phyloP scores from a whole-genome alignment of 164 flowering plant genomes.

The Vitis cinerea region DNA sequence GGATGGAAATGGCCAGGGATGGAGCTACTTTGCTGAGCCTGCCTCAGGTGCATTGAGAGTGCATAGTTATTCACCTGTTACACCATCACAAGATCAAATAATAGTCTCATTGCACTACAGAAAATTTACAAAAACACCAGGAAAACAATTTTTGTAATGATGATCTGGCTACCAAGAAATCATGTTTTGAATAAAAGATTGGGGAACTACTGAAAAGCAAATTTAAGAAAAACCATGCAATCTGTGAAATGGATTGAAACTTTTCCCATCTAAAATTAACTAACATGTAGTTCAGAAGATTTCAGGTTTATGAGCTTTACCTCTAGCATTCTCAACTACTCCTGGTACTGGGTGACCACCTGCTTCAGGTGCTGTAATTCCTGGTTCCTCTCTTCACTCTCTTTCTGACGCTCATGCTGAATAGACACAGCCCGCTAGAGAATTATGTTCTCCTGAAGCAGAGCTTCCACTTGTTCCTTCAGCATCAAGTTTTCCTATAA shows the following conservation, averaged over 20 bases:
- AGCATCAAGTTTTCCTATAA: conserved; percentile 58
- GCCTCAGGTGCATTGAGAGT: conserved; percentile 45
- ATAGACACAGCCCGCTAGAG: conserved; percentile 81
- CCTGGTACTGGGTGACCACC: conserved; percentile 74
- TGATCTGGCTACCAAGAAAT: too few relatives aligned
- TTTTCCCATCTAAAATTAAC: not conserved
- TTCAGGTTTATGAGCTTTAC: conserved; percentile 21
- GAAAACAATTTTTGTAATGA: too few relatives aligned
- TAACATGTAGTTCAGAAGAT: not conserved
- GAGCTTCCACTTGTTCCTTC: conserved; percentile 50
- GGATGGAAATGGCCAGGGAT: conserved; percentile 47
- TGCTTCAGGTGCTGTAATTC: conserved; percentile 78
- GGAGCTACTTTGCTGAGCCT: conserved; percentile 42
- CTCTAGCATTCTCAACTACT: conserved; percentile 77
- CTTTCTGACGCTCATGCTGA: conserved; percentile 81
- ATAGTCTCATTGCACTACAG: not conserved
- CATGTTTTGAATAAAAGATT: too few relatives aligned
- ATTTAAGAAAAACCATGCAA: too few relatives aligned
- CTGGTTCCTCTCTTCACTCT: conserved; percentile 48
- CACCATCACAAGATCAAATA: conserved; percentile 2
- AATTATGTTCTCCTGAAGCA: conserved; percentile 62
- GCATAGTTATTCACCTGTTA: conserved; percentile 49
- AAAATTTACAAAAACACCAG: not conserved
- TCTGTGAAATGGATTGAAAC: too few relatives aligned
- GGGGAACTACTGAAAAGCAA: too few relatives aligned